These are phyloP conservation scores for Colletotrichum scovillei DNA, from an alignment of 2,329 filamentous ascomycete genomes.

Conservation along the genomic window DNA sequence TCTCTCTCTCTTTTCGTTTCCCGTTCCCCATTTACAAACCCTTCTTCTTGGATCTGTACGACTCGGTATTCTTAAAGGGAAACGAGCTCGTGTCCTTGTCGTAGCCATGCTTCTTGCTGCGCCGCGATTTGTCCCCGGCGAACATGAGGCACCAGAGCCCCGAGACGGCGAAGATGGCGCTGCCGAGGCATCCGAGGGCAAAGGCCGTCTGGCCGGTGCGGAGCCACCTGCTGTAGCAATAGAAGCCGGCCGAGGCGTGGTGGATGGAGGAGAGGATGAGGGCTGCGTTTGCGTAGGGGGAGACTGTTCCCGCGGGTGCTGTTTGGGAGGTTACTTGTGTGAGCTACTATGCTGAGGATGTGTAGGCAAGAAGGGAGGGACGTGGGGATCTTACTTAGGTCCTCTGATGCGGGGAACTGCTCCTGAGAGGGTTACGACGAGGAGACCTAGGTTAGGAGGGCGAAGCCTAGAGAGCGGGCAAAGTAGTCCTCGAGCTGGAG, in stretches of 20 bases:
- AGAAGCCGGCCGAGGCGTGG: slow-evolving; percentile 71
- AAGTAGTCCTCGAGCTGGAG: slow-evolving; percentile 75
- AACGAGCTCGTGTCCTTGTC: slow-evolving; percentile 54
- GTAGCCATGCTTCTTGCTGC: slow-evolving; percentile 49
- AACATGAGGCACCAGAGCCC: slow-evolving; percentile 55
- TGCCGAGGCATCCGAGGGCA: slow-evolving; percentile 68
- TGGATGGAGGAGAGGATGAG: slow-evolving; percentile 74
- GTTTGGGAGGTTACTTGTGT: slow-evolving; percentile 1
- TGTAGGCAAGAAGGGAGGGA: too few relatives aligned
- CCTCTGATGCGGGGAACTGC: slow-evolving; percentile 68
- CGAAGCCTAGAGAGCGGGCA: slow-evolving; percentile 75
- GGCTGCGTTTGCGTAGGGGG: slow-evolving; percentile 74
- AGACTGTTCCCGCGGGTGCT: slow-evolving; percentile 51
- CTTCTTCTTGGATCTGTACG: slow-evolving; percentile 53
- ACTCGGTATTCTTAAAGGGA: slow-evolving; percentile 51
- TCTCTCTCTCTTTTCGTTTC: background rate
- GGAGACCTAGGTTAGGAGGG: slow-evolving; percentile 73
- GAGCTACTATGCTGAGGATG: slow-evolving; percentile 41
- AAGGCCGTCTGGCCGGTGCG: slow-evolving; percentile 64
- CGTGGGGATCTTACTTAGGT: slow-evolving; percentile 44
- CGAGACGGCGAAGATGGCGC: slow-evolving; percentile 66
- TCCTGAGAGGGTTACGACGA: slow-evolving; percentile 77
- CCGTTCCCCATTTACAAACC: slow-evolving; percentile 39
- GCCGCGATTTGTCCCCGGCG: slow-evolving; percentile 50
- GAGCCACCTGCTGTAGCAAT: slow-evolving; percentile 77